Conservation (phyloP, 1,139 yeast species). For the Candida albicans region DNA sequence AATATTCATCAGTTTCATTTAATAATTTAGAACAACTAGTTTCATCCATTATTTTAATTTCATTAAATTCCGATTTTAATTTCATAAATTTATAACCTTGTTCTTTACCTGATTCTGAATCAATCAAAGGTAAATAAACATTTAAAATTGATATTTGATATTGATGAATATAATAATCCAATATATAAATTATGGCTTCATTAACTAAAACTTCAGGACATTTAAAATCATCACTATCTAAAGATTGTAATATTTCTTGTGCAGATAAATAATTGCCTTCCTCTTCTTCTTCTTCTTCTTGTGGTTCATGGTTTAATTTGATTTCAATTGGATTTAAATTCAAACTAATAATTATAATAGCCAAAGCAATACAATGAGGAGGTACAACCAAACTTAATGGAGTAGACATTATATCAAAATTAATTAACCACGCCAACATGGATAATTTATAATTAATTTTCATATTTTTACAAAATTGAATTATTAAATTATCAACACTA, state of each 20-base stretch:
- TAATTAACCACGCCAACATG: constrained; percentile 70
- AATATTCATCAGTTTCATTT: constrained; percentile 46
- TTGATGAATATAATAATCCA: constrained; percentile 61
- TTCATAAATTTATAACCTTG: constrained; percentile 51
- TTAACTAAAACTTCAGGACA: constrained; percentile 55
- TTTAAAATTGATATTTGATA: constrained; percentile 35
- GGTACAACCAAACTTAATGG: constrained; percentile 72
- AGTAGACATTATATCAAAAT: constrained; percentile 73
- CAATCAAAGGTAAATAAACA: constrained; percentile 31
- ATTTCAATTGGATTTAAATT: constrained; percentile 43
- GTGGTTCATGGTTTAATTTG: constrained; percentile 18
- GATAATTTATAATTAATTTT: constrained; percentile 46
- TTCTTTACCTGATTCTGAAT: constrained; percentile 41
- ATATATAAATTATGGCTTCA: constrained; percentile 59
- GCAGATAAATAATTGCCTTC: constrained; percentile 27
- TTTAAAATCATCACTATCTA: constrained; percentile 41
- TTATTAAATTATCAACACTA: constrained; percentile 64
- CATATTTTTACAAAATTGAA: constrained; percentile 64
- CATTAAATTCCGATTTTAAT: constrained; percentile 45
- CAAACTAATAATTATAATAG: constrained; percentile 49
- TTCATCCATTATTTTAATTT: constrained; percentile 38
- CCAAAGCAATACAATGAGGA: constrained; percentile 77
- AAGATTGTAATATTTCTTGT: constrained; percentile 26
- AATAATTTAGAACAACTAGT: constrained; percentile 41
- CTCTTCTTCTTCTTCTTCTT: too few relatives aligned